phyloP scores from a whole-genome alignment of 2,329 filamentous ascomycete species.

The Diaporthe velutina region DNA sequence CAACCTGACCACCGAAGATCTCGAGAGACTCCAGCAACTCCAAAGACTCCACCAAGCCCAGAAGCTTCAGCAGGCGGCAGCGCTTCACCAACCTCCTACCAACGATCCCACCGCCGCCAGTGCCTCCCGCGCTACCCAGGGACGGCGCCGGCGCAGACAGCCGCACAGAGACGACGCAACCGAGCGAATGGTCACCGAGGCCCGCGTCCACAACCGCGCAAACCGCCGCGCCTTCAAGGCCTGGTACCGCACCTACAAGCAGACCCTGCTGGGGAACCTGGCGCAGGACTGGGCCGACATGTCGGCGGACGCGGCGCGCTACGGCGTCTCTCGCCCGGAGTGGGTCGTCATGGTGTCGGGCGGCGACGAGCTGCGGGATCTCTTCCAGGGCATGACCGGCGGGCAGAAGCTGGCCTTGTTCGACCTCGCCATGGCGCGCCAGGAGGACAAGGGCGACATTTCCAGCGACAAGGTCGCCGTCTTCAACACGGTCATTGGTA shows the following conservation, averaged over 20 bases:
- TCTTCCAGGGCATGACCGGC: background rate
- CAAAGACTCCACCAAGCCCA: background rate
- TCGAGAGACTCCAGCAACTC: background rate
- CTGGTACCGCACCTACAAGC: background rate
- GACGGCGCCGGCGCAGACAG: background rate
- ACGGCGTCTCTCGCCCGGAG: background rate
- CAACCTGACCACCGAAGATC: background rate
- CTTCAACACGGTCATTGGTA: constrained; percentile 1
- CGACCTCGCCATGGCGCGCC: background rate
- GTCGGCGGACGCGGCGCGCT: background rate
- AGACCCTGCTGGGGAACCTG: background rate
- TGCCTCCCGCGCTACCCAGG: background rate
- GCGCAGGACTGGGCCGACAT: background rate
- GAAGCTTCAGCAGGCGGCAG: background rate
- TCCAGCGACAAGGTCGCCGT: background rate
- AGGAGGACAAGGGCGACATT: background rate
- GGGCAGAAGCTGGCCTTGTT: constrained; percentile 5
- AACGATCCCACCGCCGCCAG: background rate
- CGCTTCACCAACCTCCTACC: background rate
- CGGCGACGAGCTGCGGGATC: background rate
- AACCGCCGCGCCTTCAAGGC: background rate
- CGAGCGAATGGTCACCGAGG: background rate
- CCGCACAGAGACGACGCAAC: no score
- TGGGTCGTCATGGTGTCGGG: background rate
- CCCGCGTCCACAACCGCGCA: background rate